phyloP scores from a whole-genome alignment of 441 rosid species.

The Raphanus hybrid region DNA sequence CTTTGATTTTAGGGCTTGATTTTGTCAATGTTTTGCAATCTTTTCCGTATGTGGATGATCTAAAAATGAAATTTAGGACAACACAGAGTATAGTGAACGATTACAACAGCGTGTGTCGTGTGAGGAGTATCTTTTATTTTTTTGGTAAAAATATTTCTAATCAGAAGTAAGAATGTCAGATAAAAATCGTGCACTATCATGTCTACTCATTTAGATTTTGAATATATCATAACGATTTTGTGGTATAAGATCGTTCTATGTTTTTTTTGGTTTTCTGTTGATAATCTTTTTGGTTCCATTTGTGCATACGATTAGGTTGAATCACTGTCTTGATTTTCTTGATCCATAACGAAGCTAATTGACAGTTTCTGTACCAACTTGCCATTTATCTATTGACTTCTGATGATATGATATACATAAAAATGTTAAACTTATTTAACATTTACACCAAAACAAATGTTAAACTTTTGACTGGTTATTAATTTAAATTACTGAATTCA shows the following conservation, averaged over 20 bases:
- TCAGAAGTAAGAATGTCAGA: neutral
- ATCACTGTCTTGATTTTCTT: neutral
- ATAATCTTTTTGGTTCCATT: slow-evolving; percentile 16
- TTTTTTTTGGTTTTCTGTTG: neutral
- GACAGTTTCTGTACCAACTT: slow-evolving; percentile 5
- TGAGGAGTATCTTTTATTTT: neutral
- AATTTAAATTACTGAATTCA: neutral
- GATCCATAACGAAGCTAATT: neutral
- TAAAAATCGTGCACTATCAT: neutral
- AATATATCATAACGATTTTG: neutral
- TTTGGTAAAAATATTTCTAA: neutral
- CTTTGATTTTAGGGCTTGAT: neutral
- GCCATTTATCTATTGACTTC: slow-evolving; percentile 1
- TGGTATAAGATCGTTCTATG: slow-evolving; percentile 1
- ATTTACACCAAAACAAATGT: neutral
- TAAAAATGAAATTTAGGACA: slow-evolving; percentile 9
- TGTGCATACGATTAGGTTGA: slow-evolving; percentile 20
- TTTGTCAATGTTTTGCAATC: slow-evolving; percentile 3
- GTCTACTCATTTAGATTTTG: neutral
- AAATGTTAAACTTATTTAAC: too few species aligned
- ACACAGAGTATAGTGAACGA: slow-evolving; percentile 7
- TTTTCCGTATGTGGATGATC: neutral
- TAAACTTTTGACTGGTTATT: neutral
- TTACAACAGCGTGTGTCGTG: neutral
- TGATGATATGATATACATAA: neutral